Percentiles rank a stretch among this genome's conserved stretches.
These are phyloP conservation scores for Tremella yokohamensis DNA, from an alignment of 768 basidiomycete species.

Conservation along the genomic window DNA sequence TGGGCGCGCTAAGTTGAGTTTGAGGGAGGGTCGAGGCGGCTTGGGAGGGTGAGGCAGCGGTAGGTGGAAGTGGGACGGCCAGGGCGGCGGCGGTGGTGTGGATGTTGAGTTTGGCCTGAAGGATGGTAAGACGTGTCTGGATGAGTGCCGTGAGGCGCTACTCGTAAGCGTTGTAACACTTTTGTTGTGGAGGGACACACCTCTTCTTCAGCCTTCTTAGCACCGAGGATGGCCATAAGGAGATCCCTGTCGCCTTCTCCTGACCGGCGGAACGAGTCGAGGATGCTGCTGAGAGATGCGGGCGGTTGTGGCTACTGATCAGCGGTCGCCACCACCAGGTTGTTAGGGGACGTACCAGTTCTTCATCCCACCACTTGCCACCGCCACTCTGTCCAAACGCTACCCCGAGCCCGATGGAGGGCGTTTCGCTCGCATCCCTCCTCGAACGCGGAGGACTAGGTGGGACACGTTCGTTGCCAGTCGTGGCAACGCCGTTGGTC, in stretches of 20 bases:
- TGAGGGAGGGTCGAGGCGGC: too few species aligned
- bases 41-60: not conserved
- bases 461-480: conserved; percentile 9
- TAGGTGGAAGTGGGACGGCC: conserved; percentile 9
- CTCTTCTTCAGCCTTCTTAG: conserved; percentile 91
- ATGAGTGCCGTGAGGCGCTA: conserved; percentile 47
- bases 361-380: conserved; percentile 48
- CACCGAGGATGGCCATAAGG: conserved; percentile 82
- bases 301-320: conserved; percentile 58
- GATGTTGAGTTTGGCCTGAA: conserved; percentile 44
- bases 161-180: not conserved
- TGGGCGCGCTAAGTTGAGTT: too few species aligned
- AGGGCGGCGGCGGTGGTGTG: conserved; percentile 36
- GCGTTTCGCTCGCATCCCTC: conserved; percentile 33
- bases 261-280: conserved; percentile 74
- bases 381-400: conserved; percentile 36
- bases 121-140: conserved; percentile 46
- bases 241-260: conserved; percentile 91
- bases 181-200: conserved; percentile 53
- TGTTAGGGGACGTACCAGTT: conserved; percentile 29
- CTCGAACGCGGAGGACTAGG: conserved; percentile 40
- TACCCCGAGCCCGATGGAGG: conserved; percentile 24
- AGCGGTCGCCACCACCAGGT: not conserved
- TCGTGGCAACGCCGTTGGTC: too few species aligned
- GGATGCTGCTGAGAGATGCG: conserved; percentile 77